A percentile compares a stretch with the other conserved stretches of the same genome.
phyloP scores from a whole-genome alignment of 1,284 basidiomycete species.

The Naganishia albida region DNA sequence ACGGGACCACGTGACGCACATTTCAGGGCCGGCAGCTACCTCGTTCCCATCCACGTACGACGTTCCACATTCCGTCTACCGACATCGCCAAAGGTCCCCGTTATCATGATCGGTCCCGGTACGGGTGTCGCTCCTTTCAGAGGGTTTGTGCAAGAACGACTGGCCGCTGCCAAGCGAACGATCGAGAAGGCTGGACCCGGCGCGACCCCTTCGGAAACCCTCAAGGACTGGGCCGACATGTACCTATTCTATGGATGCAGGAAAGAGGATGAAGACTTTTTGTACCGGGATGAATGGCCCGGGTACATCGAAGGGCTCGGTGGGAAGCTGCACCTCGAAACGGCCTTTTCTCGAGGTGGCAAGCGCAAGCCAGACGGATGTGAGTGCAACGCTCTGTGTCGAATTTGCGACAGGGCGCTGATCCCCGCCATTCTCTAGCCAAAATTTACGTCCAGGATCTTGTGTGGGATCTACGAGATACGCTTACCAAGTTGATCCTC shows the following conservation, averaged over 20 bases:
- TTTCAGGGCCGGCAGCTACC: constrained; percentile 64
- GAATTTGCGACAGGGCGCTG: not conserved
- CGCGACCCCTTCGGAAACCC: constrained; percentile 61
- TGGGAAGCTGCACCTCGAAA: constrained; percentile 85
- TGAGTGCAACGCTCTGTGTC: constrained; percentile 36
- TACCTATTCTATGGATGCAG: constrained; percentile 96
- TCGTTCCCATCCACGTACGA: constrained; percentile 89
- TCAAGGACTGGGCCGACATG: constrained; percentile 92
- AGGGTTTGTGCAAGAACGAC: constrained; percentile 95
- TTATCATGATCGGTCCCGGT: constrained; percentile 98
- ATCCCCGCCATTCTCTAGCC: constrained; percentile 46
- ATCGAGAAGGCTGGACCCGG: constrained; percentile 82
- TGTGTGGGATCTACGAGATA: constrained; percentile 78
- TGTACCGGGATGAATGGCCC: constrained; percentile 95
- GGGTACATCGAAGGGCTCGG: constrained; percentile 80
- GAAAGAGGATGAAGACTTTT: constrained; percentile 79
- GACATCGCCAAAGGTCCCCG: constrained; percentile 94
- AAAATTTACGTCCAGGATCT: constrained; percentile 98
- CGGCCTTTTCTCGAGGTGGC: constrained; percentile 83
- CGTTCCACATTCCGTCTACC: constrained; percentile 95
- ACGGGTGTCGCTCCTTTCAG: constrained; percentile 99
- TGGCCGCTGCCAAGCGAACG: constrained; percentile 89
- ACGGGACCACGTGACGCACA: constrained; percentile 87
- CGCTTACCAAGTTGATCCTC: constrained; percentile 82
- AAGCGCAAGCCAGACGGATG: constrained; percentile 76